Evolutionary conservation across 1,284 basidiomycete genomes (phyloP).

Genomic region (Trichosporon sp.): DNA sequence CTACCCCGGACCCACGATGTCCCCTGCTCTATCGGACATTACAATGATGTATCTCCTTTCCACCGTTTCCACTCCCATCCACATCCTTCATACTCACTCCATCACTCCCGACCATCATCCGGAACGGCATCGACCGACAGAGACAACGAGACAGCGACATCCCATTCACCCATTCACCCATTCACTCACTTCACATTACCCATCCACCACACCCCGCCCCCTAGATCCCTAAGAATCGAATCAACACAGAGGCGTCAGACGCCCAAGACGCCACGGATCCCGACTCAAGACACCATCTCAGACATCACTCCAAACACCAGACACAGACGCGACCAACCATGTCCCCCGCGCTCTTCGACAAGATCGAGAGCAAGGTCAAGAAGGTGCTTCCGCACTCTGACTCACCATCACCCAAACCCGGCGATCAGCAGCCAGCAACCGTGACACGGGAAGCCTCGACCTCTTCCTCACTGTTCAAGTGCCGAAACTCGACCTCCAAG

Average conservation of each 20-base stretch:
- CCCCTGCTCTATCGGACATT: not conserved
- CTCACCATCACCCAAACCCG: not conserved
- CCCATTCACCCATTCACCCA: no score
- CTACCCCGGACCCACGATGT: not conserved
- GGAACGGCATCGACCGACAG: no score
- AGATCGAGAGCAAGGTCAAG: constrained; percentile 17
- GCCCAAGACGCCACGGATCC: not conserved
- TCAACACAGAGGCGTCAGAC: not conserved
- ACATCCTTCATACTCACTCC: not conserved
- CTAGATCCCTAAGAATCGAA: no score
- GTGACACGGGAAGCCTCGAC: not conserved
- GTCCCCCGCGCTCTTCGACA: constrained; percentile 2
- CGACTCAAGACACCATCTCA: not conserved
- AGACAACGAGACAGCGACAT: no score
- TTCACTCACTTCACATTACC: no score
- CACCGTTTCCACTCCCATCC: constrained; percentile 8
- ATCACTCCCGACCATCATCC: no score
- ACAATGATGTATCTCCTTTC: constrained; percentile 5
- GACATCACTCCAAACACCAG: not conserved
- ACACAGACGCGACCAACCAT: not conserved
- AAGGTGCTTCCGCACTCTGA: constrained; percentile 6
- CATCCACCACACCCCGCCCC: no score
- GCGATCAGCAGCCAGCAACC: no score
- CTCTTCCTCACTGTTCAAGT: not conserved
- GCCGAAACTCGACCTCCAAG: not conserved